These are phyloP conservation scores for Melanogaster broomeanus DNA, from an alignment of 768 basidiomycete species.

Conservation along the genomic window DNA sequence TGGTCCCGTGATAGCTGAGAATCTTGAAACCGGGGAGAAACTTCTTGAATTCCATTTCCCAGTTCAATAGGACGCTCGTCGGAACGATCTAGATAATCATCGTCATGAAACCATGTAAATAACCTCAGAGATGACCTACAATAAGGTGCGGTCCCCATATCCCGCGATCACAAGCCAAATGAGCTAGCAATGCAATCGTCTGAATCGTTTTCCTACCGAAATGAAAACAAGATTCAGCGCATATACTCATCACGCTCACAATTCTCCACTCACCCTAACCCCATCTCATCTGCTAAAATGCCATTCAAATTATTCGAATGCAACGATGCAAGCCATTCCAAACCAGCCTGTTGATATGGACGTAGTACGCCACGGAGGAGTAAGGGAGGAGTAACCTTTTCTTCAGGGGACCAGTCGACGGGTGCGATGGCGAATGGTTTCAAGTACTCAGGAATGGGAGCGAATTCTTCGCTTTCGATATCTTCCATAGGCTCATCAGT, in stretches of 20 bases:
- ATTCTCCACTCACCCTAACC: constrained; percentile 68
- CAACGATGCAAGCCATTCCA: constrained; percentile 92
- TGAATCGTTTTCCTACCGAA: constrained; percentile 88
- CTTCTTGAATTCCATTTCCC: constrained; percentile 97
- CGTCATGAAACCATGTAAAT: not conserved
- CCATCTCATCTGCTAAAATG: constrained; percentile 93
- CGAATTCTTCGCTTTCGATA: constrained; percentile 35
- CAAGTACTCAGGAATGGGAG: constrained; percentile 53
- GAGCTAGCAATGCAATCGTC: constrained; percentile 91
- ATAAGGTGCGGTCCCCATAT: constrained; percentile 95
- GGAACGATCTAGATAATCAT: constrained; percentile 65
- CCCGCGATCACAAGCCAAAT: constrained; percentile 86
- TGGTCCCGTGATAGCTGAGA: constrained; percentile 87
- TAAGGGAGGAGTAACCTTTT: constrained; percentile 61
- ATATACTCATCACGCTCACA: not conserved
- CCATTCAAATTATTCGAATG: constrained; percentile 82
- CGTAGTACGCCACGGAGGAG: constrained; percentile 86
- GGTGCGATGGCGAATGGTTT: constrained; percentile 71
- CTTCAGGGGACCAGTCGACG: constrained; percentile 63
- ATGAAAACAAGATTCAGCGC: not conserved
- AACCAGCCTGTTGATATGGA: constrained; percentile 90
- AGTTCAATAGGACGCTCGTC: constrained; percentile 91
- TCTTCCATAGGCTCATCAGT: constrained; percentile 37
- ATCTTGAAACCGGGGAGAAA: constrained; percentile 88
- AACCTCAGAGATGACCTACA: constrained; percentile 36